These are phyloP conservation scores for Mycena alexandri DNA, from an alignment of 768 basidiomycete genomes.

Conservation along the genomic window DNA sequence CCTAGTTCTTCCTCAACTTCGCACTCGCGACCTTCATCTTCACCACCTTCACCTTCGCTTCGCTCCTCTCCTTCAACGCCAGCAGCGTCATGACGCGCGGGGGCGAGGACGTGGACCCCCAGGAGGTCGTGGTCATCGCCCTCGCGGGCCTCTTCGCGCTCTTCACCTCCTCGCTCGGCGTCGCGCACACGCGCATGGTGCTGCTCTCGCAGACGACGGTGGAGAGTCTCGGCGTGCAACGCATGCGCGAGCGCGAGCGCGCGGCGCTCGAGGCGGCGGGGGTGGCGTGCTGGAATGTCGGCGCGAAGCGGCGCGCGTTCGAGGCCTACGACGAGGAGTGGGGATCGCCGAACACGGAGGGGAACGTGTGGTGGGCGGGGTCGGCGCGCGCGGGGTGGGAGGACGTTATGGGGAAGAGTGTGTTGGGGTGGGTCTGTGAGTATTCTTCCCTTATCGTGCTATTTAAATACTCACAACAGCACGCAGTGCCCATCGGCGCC, in stretches of 20 bases:
- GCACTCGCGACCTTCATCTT: conserved; percentile 71
- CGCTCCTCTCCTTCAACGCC: conserved; percentile 68
- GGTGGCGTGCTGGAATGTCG: conserved; percentile 65
- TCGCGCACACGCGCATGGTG: conserved; percentile 73
- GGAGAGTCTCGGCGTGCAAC: conserved; percentile 72
- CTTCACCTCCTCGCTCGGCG: conserved; percentile 72
- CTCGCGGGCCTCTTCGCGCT: conserved; percentile 77
- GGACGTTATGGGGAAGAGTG: conserved; percentile 81
- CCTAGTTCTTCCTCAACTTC: conserved; percentile 86
- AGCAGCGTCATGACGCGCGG: conserved; percentile 43
- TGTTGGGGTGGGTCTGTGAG: conserved; percentile 86
- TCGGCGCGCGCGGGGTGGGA: conserved; percentile 75
- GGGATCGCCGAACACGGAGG: conserved; percentile 81
- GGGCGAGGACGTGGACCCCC: conserved; percentile 63
- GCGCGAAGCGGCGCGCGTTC: conserved; percentile 62
- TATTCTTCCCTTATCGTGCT: conserved; percentile 37
- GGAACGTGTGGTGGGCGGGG: conserved; percentile 90
- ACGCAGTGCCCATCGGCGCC: conserved; percentile 62
- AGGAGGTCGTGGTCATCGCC: conserved; percentile 79
- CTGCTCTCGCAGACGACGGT: conserved; percentile 80
- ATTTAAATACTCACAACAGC: background rate
- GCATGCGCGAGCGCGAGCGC: conserved; percentile 76
- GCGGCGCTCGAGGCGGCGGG: conserved; percentile 58
- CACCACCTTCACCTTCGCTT: conserved; percentile 72
- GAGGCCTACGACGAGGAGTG: conserved; percentile 83